A percentile compares a stretch with the other conserved stretches of the same genome.
These are phyloP conservation scores for Leishmania major DNA, from an alignment of 208 protist genomes.

Conservation along the genomic window DNA sequence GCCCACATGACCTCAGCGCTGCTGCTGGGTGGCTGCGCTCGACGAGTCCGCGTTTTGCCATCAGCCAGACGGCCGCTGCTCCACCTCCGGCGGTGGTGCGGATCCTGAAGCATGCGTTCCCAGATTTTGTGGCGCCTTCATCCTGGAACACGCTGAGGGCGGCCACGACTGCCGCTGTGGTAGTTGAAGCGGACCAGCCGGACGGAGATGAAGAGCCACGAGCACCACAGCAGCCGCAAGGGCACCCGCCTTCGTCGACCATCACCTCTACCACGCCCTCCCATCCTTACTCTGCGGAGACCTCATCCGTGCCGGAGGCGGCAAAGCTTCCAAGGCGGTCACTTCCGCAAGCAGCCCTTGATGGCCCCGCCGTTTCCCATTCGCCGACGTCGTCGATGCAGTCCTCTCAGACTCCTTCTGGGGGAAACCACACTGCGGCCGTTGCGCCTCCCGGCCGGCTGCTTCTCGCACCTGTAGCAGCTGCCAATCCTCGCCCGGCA, in stretches of 20 bases:
- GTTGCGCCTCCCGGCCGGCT: neutral
- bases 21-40: conserved; percentile 1
- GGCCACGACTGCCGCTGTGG: neutral
- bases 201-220: neutral
- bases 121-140: neutral
- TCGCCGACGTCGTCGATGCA: neutral
- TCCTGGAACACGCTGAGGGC: neutral
- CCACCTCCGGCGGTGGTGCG: neutral
- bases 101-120: neutral
- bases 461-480: neutral
- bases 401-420: neutral
- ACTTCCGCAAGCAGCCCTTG: neutral
- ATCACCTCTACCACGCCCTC: neutral
- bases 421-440: neutral
- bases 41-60: too few species aligned
- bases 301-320: neutral
- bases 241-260: neutral
- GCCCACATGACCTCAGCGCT: neutral
- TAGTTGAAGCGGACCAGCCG: neutral
- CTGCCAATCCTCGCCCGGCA: neutral
- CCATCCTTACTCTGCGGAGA: neutral
- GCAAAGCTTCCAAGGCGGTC: neutral
- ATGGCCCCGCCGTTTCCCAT: neutral
- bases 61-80: neutral
- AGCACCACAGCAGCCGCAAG: neutral